These are phyloP conservation scores for Tolypocladium ophioglossoides DNA, from an alignment of 2,329 filamentous ascomycete species.

Conservation along the genomic window DNA sequence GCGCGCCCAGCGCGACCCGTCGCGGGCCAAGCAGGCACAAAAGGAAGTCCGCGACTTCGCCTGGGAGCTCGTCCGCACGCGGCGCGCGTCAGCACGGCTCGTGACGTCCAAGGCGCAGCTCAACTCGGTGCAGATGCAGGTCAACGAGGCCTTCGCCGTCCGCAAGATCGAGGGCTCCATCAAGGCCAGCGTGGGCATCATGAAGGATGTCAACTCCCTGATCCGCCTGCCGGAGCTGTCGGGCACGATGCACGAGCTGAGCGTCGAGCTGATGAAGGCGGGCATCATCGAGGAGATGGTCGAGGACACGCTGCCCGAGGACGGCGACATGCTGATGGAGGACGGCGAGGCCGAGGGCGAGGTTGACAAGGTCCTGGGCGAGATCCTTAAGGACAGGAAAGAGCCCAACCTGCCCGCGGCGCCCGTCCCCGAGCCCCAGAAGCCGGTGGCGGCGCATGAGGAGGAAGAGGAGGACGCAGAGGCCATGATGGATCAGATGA, in stretches of 20 bases:
- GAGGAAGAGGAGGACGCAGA: slow-evolving; percentile 82
- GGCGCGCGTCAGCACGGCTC: slow-evolving; percentile 64
- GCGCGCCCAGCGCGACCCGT: slow-evolving; percentile 70
- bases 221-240: slow-evolving; percentile 77
- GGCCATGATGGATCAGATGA: slow-evolving; percentile 88
- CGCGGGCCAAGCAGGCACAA: slow-evolving; percentile 67
- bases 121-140: slow-evolving; percentile 90
- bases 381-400: slow-evolving; percentile 76
- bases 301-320: slow-evolving; percentile 71
- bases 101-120: slow-evolving; percentile 86
- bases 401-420: slow-evolving; percentile 46
- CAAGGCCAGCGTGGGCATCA: slow-evolving; percentile 75
- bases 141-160: slow-evolving; percentile 90
- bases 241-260: slow-evolving; percentile 80
- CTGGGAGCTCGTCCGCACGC: slow-evolving; percentile 71
- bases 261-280: slow-evolving; percentile 80
- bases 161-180: slow-evolving; percentile 94
- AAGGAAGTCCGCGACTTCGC: slow-evolving; percentile 83
- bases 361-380: slow-evolving; percentile 85
- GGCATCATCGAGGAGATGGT: slow-evolving; percentile 98
- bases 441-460: slow-evolving; percentile 42
- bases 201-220: slow-evolving; percentile 90
- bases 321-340: slow-evolving; percentile 60
- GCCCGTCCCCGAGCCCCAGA: slow-evolving; percentile 44
- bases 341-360: slow-evolving; percentile 69